phyloP scores from a whole-genome alignment of 1,139 yeast species.

The Yamadazyma sp. region DNA sequence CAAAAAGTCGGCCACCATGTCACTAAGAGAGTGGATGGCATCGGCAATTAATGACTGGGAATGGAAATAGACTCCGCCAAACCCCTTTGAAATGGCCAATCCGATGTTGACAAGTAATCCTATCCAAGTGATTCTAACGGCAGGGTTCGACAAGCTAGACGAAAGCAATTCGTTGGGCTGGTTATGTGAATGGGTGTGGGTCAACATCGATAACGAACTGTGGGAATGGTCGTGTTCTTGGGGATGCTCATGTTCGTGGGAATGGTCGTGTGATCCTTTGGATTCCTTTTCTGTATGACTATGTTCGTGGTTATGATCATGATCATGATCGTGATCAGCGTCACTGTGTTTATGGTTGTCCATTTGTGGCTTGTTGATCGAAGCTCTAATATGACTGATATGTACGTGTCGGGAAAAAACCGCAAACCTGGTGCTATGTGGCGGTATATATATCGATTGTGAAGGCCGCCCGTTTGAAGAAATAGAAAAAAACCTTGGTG shows the following conservation, averaged over 20 bases:
- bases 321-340: slow-evolving; percentile 7
- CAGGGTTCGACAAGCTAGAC: slow-evolving; percentile 61
- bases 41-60: slow-evolving; percentile 94
- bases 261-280: slow-evolving; percentile 3
- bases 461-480: background rate
- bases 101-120: slow-evolving; percentile 82
- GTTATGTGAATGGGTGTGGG: slow-evolving; percentile 23
- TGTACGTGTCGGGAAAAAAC: background rate
- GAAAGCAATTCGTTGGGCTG: slow-evolving; percentile 44
- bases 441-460: background rate
- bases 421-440: too few species aligned
- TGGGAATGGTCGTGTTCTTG: slow-evolving; percentile 15
- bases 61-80: slow-evolving; percentile 89
- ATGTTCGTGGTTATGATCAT: background rate
- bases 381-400: background rate
- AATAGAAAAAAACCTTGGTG: background rate
- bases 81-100: slow-evolving; percentile 82
- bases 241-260: slow-evolving; percentile 9
- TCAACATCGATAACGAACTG: slow-evolving; percentile 11
- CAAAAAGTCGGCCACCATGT: slow-evolving; percentile 82
- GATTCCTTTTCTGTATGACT: slow-evolving; percentile 4
- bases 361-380: background rate
- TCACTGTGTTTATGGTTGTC: slow-evolving; percentile 4
- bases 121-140: slow-evolving; percentile 89
- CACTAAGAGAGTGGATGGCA: slow-evolving; percentile 89